phyloP scores from a whole-genome alignment of 805 yeast species.

The Kuraishia piskuri region DNA sequence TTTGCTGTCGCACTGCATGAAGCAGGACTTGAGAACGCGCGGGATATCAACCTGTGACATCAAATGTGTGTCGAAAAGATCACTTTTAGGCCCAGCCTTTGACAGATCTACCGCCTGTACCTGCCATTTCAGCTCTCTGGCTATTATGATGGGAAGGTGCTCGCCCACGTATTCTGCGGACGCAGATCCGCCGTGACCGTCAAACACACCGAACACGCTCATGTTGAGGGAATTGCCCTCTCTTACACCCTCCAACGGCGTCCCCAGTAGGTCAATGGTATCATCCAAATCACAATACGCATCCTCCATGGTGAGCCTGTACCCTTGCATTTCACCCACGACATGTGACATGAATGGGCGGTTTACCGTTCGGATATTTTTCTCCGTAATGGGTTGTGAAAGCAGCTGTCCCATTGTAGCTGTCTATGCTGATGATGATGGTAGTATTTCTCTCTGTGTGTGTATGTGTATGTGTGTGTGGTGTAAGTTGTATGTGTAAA shows the following conservation, averaged over 20 bases:
- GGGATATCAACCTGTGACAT: constrained; percentile 17
- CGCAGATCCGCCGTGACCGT: constrained; percentile 74
- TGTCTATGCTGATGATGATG: neutral
- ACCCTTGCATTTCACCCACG: constrained; percentile 75
- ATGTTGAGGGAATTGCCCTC: constrained; percentile 8
- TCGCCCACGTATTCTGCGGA: constrained; percentile 48
- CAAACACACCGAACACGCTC: constrained; percentile 63
- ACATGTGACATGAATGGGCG: constrained; percentile 44
- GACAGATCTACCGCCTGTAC: constrained; percentile 10
- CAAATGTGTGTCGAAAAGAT: constrained; percentile 6
- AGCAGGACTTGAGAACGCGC: constrained; percentile 30
- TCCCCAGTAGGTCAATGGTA: neutral
- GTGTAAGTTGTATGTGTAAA: too few species aligned
- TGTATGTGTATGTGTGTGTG: too few species aligned
- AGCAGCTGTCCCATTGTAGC: constrained; percentile 59
- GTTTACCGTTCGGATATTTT: constrained; percentile 32
- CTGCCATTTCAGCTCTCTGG: constrained; percentile 11
- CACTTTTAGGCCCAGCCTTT: neutral
- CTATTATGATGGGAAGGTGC: constrained; percentile 28
- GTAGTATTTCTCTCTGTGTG: neutral
- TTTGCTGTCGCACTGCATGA: constrained; percentile 35
- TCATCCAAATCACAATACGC: constrained; percentile 45
- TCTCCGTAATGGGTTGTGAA: constrained; percentile 69
- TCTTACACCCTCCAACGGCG: neutral
- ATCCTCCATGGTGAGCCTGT: constrained; percentile 68